phyloP scores from a whole-genome alignment of 352 stramenopile species.

The Pythium vanterpoolii region DNA sequence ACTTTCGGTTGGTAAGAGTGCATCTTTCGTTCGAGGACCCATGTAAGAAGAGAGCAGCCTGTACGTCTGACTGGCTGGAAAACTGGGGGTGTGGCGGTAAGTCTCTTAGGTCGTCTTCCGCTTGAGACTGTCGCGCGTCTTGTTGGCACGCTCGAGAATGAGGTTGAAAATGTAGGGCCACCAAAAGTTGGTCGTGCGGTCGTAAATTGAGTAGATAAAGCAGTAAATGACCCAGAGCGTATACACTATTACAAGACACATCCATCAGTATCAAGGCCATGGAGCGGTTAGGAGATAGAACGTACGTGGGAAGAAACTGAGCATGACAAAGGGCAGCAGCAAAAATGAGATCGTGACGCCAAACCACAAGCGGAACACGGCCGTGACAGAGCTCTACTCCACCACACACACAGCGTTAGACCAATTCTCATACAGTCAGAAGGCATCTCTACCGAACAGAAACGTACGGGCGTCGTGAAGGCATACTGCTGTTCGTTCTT shows the following conservation, averaged over 20 bases:
- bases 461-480: slow-evolving; percentile 30
- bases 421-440: neutral
- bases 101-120: slow-evolving; percentile 20
- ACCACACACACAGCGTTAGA: neutral
- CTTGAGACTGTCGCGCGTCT: slow-evolving; percentile 56
- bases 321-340: slow-evolving; percentile 68
- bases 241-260: slow-evolving; percentile 43
- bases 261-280: neutral
- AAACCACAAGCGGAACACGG: slow-evolving; percentile 76
- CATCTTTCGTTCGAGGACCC: slow-evolving; percentile 6
- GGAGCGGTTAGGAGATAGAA: neutral
- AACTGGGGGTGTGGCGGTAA: neutral
- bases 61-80: neutral
- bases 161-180: slow-evolving; percentile 86
- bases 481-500: slow-evolving; percentile 14
- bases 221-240: slow-evolving; percentile 79
- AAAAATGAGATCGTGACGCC: slow-evolving; percentile 60
- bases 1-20: neutral
- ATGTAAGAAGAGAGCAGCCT: neutral
- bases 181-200: slow-evolving; percentile 82
- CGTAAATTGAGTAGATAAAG: slow-evolving; percentile 81
- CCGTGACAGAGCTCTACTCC: slow-evolving; percentile 47
- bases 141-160: slow-evolving; percentile 53
- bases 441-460: too few relatives aligned
- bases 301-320: slow-evolving; percentile 78